Percentiles rank a stretch among this genome's conserved stretches.
Conservation (phyloP, 129 eudicot species). For the Apium graveolens region DNA sequence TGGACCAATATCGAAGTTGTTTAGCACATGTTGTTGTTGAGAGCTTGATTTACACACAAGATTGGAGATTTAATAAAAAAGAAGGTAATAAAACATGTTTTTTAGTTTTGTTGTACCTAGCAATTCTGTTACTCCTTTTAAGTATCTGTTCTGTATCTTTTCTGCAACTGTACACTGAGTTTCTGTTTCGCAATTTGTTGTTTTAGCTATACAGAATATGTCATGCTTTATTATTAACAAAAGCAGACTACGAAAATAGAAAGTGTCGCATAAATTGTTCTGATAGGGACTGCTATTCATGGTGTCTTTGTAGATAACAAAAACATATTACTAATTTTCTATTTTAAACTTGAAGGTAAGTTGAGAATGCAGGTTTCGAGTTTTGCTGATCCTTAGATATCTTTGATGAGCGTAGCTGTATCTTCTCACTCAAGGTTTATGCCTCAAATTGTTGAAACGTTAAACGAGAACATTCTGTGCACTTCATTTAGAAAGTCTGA, state of each 20-base stretch:
- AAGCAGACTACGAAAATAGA: too few relatives aligned
- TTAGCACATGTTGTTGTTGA: too few relatives aligned
- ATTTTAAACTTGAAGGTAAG: not conserved
- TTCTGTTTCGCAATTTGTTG: not conserved
- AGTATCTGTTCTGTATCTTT: not conserved
- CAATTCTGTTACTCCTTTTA: not conserved
- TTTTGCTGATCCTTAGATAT: not conserved
- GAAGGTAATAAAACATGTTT: too few relatives aligned
- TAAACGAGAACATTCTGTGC: not conserved
- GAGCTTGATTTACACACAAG: too few relatives aligned
- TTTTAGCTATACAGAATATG: not conserved
- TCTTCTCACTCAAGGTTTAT: not conserved
- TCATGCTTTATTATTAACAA: not conserved
- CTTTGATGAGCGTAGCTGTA: not conserved
- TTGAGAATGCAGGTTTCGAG: not conserved
- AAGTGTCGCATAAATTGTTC: not conserved
- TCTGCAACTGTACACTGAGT: not conserved
- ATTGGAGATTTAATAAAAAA: too few relatives aligned
- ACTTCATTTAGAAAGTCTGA: too few relatives aligned
- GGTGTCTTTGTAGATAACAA: too few relatives aligned
- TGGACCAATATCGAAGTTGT: too few relatives aligned
- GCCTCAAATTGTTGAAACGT: conserved; percentile 2
- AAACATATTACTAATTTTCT: not conserved
- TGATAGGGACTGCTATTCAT: not conserved
- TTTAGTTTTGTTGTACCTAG: not conserved